These are phyloP conservation scores for Camelina hispida DNA, from an alignment of 345 rosid species.

Conservation along the genomic window DNA sequence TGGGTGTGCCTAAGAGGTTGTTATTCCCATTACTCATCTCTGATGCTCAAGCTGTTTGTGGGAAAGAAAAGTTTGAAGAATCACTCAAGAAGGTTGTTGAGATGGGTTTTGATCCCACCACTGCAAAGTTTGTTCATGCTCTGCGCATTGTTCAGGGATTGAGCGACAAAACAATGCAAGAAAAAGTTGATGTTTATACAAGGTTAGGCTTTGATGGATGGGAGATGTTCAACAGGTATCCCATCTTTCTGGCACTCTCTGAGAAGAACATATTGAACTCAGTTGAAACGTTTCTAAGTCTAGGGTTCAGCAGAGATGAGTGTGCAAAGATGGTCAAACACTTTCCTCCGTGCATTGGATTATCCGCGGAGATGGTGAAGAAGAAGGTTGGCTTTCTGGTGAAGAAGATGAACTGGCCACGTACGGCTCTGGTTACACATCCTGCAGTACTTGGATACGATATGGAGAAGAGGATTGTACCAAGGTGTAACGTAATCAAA, in stretches of 20 bases:
- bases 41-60: background rate
- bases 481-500: conserved; percentile 41
- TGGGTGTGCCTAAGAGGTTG: conserved; percentile 36
- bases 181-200: background rate
- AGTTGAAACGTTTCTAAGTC: conserved; percentile 31
- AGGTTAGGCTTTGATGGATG: conserved; percentile 42
- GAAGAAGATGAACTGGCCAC: conserved; percentile 45
- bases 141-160: too few species aligned
- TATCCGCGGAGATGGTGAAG: background rate
- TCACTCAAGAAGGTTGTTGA: conserved; percentile 31
- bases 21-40: conserved; percentile 11
- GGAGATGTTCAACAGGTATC: conserved; percentile 17
- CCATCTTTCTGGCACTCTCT: background rate
- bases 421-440: background rate
- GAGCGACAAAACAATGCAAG: conserved; percentile 16
- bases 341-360: background rate
- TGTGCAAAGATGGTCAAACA: background rate
- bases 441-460: conserved; percentile 19
- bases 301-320: conserved; percentile 44
- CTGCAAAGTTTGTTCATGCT: conserved; percentile 5
- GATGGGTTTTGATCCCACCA: conserved; percentile 41
- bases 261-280: conserved; percentile 25
- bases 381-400: conserved; percentile 39
- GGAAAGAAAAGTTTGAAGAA: conserved; percentile 15
- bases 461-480: conserved; percentile 45